Percentiles rank a stretch among this genome's conserved stretches.
Evolutionary conservation across 2,329 filamentous ascomycete genomes (phyloP).

Genomic region (Fusarium lateritium): DNA sequence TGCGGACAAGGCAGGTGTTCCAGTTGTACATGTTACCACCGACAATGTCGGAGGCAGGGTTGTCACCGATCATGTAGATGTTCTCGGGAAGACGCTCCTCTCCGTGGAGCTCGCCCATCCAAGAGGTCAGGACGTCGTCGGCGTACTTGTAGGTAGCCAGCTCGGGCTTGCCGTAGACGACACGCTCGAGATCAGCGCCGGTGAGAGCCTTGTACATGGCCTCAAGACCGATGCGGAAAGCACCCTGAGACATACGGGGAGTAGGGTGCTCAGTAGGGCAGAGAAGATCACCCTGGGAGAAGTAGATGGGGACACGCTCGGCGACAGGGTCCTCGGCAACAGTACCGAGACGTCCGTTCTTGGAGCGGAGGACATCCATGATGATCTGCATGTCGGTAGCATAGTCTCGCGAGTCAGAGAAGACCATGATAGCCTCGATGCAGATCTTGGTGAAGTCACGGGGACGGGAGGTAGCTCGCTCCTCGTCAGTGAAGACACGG

Average conservation of each 20-base stretch:
- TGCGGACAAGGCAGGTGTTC: slow-evolving; percentile 85
- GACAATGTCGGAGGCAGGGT: slow-evolving; percentile 64
- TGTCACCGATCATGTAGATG: slow-evolving; percentile 93
- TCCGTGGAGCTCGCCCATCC: slow-evolving; percentile 83
- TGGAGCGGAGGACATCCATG: slow-evolving; percentile 81
- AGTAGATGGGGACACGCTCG: slow-evolving; percentile 80
- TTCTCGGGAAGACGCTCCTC: slow-evolving; percentile 75
- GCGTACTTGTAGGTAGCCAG: slow-evolving; percentile 82
- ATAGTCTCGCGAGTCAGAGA: slow-evolving; percentile 95
- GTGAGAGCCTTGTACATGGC: slow-evolving; percentile 83
- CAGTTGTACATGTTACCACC: slow-evolving; percentile 86
- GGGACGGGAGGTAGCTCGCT: slow-evolving; percentile 76
- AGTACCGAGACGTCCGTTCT: slow-evolving; percentile 82
- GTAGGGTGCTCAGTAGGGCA: slow-evolving; percentile 87
- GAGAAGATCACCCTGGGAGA: slow-evolving; percentile 87
- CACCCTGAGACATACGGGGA: slow-evolving; percentile 88
- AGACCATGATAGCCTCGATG: slow-evolving; percentile 89
- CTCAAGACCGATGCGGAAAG: slow-evolving; percentile 82
- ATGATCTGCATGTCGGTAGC: slow-evolving; percentile 87
- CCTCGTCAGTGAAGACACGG: slow-evolving; percentile 72
- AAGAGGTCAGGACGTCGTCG: slow-evolving; percentile 70
- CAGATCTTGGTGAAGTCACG: slow-evolving; percentile 82
- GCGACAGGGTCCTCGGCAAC: slow-evolving; percentile 55
- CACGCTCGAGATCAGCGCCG: slow-evolving; percentile 51
- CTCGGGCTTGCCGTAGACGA: slow-evolving; percentile 76